phyloP scores from a whole-genome alignment of 495 filamentous ascomycete species.

The Neurospora sp. region DNA sequence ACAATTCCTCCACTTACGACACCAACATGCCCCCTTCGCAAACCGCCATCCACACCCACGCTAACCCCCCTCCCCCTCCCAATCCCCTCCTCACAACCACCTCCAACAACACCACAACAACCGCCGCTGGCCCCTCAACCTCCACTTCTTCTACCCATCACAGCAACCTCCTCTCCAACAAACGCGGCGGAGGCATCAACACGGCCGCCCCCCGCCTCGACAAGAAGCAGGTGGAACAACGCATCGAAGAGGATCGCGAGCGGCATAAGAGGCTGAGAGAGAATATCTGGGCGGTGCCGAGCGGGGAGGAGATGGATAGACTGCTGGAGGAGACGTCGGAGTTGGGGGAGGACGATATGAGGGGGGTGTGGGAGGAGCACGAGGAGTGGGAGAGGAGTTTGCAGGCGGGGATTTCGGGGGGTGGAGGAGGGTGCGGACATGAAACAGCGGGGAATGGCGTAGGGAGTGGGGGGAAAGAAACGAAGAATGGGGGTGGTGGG shows the following conservation, averaged over 20 bases:
- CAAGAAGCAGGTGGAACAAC: slow-evolving; percentile 81
- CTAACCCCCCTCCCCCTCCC: slow-evolving; percentile 7
- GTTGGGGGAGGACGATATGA: slow-evolving; percentile 72
- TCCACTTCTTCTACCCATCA: neutral
- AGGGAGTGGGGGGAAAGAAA: neutral
- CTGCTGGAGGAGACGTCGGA: slow-evolving; percentile 75
- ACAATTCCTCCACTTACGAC: slow-evolving; percentile 18
- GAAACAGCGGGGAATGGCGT: neutral
- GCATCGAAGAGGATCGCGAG: slow-evolving; percentile 95
- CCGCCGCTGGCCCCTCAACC: no score
- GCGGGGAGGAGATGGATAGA: slow-evolving; percentile 48
- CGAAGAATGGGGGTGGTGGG: neutral
- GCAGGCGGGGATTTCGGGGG: slow-evolving; percentile 1
- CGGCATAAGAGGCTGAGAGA: slow-evolving; percentile 85
- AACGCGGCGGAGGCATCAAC: neutral
- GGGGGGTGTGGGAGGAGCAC: slow-evolving; percentile 61
- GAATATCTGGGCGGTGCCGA: slow-evolving; percentile 75
- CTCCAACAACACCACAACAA: slow-evolving; percentile 1
- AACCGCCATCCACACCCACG: slow-evolving; percentile 3
- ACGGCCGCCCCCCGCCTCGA: slow-evolving; percentile 44
- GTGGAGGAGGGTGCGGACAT: slow-evolving; percentile 1
- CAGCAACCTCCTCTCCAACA: neutral
- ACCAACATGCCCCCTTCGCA: slow-evolving; percentile 19
- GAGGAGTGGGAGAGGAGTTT: slow-evolving; percentile 36
- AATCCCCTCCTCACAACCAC: neutral